Base-by-base conservation (phyloP, 306 rosid genomes). In the Vigna trinervia region DNA sequence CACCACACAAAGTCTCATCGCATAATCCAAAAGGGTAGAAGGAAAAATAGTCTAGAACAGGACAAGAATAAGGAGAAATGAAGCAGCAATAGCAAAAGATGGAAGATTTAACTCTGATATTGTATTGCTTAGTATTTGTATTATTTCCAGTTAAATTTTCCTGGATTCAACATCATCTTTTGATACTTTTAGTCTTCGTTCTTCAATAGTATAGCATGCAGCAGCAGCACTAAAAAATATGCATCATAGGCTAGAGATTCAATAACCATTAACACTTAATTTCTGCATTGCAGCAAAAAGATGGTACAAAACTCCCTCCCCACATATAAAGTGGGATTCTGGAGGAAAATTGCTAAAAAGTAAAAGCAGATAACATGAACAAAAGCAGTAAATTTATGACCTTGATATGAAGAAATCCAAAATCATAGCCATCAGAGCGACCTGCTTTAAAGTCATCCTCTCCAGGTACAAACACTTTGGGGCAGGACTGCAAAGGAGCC, bases 331-430 rank as follows among this genome's bases (percentile, higher is more conserved):
- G 10, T 26, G 77, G 23, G 65, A 38, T 71, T 69, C 46, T 60
- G 34, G 20, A 20, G 12, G 74, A 45, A 20, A 75, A 50, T 46
- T 47, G 67, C 69, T 22, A 62, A n/a, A 61, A 75, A 45, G 79
- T 69, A 23, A 26, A 79, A 79, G 38, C 47, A 4, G 19, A 38
- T 4, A 66, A 61, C 43, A 54, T 53, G 77, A 78, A 61, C 9
- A 76, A 74, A 72, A 41, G 12, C 30, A 8, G 15, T 69, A 62
- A 64, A 58, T 51, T 58, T 66, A 68, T 64, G 56, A 95, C 98
- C 97, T 95, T 95, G 70, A 92, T 85, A 82, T 95, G 98, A 80
- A 95, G 97, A 88, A 95, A 95, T 57, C 98, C 97, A 74, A 95
- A 92, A 81, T 92, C 98, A 53, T 95, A 95, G 84, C 98, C 98